Evolutionary conservation across 2,329 filamentous ascomycete genomes (phyloP), one percentile per base, ranked within the genome.

Genomic region (Ilyonectria robusta): DNA sequence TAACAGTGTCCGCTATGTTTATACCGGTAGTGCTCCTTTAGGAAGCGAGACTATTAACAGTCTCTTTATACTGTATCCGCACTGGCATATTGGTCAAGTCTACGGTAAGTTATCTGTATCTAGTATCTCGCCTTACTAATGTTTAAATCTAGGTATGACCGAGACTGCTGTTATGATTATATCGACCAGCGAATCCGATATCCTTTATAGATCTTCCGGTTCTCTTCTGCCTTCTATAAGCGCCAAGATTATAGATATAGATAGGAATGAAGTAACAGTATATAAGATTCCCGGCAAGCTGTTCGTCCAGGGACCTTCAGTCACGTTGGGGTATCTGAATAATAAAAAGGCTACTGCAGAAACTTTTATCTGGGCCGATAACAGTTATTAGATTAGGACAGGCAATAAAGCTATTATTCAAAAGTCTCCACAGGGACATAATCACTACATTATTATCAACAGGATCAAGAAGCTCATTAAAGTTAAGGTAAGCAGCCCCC

Each of bases 1-100:
- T 0, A 47, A 57, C 10, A 66, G 55, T 4, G 71, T 73, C 1
- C 62, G 71, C 2, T 46, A 66, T 2, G 63, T 73, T 0, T 73
- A 68, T 10, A 70, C 69, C 0, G 71, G 66, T 0, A 46, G 10
- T 2, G 57, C 57, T 7, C 57, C 57, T 7, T 19, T 60, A 2
- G 33, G 46, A 1, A 19, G 26, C 2, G 57, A 60, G 35, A 31
- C 47, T 6, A 31, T 42, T 17, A 7, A 40, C 1, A 17, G 40
- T n/a, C 7, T 60, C 9, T 3, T 6, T 5, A n/a, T 11, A 13
- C 19, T 31, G 21, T 60, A 42, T 29, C 57, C 57, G 1, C 3
- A 29, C 6, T 50, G 46, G 46, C n/a, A 26, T 2, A 13, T 60
- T 3, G 13, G 21, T 15, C 57, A 60, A 21, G 47, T 44, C 7